Evolutionary conservation across 1,284 basidiomycete species (phyloP).

Genomic region (Mycena citricolor): DNA sequence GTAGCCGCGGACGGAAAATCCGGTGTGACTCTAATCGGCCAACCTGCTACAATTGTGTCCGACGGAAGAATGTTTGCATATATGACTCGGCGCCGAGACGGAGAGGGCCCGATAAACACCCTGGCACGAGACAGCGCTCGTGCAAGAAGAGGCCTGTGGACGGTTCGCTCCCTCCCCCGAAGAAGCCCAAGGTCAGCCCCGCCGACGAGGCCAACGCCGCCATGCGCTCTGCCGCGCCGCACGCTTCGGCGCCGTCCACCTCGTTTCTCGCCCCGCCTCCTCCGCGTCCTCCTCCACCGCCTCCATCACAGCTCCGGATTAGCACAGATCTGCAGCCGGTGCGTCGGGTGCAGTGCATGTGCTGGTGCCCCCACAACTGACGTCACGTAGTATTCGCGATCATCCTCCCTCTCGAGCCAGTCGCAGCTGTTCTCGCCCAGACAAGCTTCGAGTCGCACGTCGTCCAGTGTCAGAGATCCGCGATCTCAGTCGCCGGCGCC

Average conservation of each 20-base stretch:
- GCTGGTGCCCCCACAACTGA: too few relatives aligned
- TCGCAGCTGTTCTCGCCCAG: too few relatives aligned
- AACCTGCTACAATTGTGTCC: slow-evolving; percentile 75
- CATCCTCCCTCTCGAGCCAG: too few relatives aligned
- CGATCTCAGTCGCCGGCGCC: too few relatives aligned
- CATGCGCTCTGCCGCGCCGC: slow-evolving; percentile 10
- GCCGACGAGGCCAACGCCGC: slow-evolving; percentile 7
- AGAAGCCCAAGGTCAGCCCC: not conserved
- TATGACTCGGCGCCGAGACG: slow-evolving; percentile 78
- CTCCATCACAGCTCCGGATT: too few relatives aligned
- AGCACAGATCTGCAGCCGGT: too few relatives aligned
- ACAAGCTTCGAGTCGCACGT: too few relatives aligned
- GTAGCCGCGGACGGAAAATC: slow-evolving; percentile 76
- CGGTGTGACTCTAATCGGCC: slow-evolving; percentile 80
- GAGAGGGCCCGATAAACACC: slow-evolving; percentile 79
- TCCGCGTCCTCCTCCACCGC: not conserved
- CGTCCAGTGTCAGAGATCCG: too few relatives aligned
- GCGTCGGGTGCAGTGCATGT: too few relatives aligned
- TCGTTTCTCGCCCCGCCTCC: not conserved
- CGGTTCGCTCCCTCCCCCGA: too few relatives aligned
- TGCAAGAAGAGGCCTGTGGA: slow-evolving; percentile 68
- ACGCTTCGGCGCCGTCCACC: slow-evolving; percentile 1
- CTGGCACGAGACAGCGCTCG: slow-evolving; percentile 75
- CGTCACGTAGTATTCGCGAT: too few relatives aligned
- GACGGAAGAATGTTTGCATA: slow-evolving; percentile 69